phyloP scores from a whole-genome alignment of 257 asterid species.

The Ballota nigra region DNA sequence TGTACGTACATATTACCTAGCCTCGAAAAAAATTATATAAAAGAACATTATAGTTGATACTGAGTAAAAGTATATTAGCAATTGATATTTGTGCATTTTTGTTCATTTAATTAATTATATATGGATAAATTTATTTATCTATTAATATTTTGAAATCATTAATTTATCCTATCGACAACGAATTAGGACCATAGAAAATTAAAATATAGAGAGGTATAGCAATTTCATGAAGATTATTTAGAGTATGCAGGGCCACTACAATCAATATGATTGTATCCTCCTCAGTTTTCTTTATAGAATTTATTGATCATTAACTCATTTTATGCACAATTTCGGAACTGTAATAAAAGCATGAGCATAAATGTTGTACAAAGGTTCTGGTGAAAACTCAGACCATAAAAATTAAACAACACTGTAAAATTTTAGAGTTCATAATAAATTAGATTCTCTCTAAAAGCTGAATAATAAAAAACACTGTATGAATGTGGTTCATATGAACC shows the following conservation, averaged over 20 bases:
- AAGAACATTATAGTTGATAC: no score
- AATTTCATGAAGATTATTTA: conserved; percentile 7
- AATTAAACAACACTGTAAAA: neutral
- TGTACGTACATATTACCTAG: no score
- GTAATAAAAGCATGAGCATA: conserved; percentile 30
- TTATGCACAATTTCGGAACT: conserved; percentile 27
- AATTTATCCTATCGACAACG: neutral
- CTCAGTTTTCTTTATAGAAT: conserved; percentile 30
- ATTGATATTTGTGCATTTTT: no score
- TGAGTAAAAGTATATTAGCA: no score
- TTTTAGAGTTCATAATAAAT: neutral
- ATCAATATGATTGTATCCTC: conserved; percentile 24
- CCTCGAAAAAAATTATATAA: no score
- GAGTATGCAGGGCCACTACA: conserved; percentile 20
- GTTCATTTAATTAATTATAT: no score
- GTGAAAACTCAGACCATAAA: conserved; percentile 12
- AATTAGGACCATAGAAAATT: neutral
- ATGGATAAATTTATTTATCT: neutral
- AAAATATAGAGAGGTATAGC: neutral
- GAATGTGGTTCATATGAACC: no score
- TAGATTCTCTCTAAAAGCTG: neutral
- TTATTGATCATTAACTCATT: conserved; percentile 35
- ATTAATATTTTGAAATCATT: neutral
- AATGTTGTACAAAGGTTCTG: conserved; percentile 27
- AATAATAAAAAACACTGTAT: neutral